A percentile compares a stretch with the other conserved stretches of the same genome.
Evolutionary conservation across 2,329 filamentous ascomycete species (phyloP).

Genomic region (Daldinia eschscholtzii): DNA sequence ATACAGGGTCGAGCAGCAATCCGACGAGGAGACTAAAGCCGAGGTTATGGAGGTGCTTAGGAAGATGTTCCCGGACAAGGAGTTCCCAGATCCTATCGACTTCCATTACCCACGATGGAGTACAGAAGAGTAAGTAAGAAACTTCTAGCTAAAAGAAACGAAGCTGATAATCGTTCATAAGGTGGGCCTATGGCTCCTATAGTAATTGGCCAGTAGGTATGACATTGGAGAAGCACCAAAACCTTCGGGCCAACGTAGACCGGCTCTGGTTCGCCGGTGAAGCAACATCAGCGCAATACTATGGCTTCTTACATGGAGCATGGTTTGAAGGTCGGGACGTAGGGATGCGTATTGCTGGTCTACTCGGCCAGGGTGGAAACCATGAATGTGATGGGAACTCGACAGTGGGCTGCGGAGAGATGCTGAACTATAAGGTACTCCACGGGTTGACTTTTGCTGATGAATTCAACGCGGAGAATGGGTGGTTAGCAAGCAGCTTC

Average conservation of each 20-base stretch:
- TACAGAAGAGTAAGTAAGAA: constrained; percentile 47
- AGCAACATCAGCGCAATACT: constrained; percentile 72
- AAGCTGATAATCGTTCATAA: constrained; percentile 10
- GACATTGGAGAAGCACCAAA: constrained; percentile 74
- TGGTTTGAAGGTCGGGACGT: constrained; percentile 68
- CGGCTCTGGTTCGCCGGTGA: constrained; percentile 75
- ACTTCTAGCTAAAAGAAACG: background rate
- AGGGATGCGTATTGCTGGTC: constrained; percentile 59
- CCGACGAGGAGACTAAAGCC: constrained; percentile 67
- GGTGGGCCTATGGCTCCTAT: constrained; percentile 70
- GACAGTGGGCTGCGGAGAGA: constrained; percentile 46
- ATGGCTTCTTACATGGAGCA: constrained; percentile 74
- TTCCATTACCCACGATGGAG: constrained; percentile 74
- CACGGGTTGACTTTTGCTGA: constrained; percentile 54
- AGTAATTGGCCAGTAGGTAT: constrained; percentile 76
- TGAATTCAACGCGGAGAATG: constrained; percentile 54
- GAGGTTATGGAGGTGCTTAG: constrained; percentile 70
- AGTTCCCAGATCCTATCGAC: constrained; percentile 69
- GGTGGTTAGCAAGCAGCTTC: constrained; percentile 56
- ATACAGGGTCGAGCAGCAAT: constrained; percentile 70
- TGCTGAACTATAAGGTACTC: constrained; percentile 50
- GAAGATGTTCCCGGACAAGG: constrained; percentile 69
- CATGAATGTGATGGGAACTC: constrained; percentile 44
- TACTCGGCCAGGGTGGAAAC: constrained; percentile 46
- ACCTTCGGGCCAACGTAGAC: constrained; percentile 73